These are phyloP conservation scores for Claviceps monticola DNA, from an alignment of 2,329 filamentous ascomycete genomes.

Conservation along the genomic window DNA sequence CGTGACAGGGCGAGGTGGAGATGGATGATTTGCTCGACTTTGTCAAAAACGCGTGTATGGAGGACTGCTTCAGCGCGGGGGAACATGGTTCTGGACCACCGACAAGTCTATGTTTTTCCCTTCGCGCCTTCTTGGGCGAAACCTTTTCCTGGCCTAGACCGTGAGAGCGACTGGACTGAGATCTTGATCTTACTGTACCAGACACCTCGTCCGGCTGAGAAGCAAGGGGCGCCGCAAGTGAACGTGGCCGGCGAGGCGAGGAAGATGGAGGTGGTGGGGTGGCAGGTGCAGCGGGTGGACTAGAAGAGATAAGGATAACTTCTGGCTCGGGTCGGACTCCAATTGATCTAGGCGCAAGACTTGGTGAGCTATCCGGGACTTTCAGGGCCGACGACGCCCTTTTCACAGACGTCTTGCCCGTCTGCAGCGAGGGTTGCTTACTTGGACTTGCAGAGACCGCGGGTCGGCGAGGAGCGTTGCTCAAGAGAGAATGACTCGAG, in stretches of 20 bases:
- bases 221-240: conserved; percentile 3
- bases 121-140: not conserved
- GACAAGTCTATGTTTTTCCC: not conserved
- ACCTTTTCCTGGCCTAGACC: conserved; percentile 6
- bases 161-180: conserved; percentile 11
- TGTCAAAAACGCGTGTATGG: conserved; percentile 17
- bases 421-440: conserved; percentile 21
- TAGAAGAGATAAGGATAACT: conserved; percentile 32
- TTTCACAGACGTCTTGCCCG: conserved; percentile 10
- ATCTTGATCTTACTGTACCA: conserved; percentile 14
- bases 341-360: conserved; percentile 22
- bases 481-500: not conserved
- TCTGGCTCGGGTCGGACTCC: conserved; percentile 14
- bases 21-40: not conserved
- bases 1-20: not conserved
- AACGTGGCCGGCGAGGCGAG: conserved; percentile 10
- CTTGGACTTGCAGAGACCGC: conserved; percentile 12
- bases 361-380: conserved; percentile 30
- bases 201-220: conserved; percentile 9
- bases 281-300: conserved; percentile 18
- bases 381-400: conserved; percentile 16
- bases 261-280: conserved; percentile 17
- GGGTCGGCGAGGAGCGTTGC: not conserved
- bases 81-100: not conserved
- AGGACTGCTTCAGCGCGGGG: conserved; percentile 18